Base-by-base conservation (phyloP, 2,329 filamentous ascomycete genomes). In the Penicillium glabrum region DNA sequence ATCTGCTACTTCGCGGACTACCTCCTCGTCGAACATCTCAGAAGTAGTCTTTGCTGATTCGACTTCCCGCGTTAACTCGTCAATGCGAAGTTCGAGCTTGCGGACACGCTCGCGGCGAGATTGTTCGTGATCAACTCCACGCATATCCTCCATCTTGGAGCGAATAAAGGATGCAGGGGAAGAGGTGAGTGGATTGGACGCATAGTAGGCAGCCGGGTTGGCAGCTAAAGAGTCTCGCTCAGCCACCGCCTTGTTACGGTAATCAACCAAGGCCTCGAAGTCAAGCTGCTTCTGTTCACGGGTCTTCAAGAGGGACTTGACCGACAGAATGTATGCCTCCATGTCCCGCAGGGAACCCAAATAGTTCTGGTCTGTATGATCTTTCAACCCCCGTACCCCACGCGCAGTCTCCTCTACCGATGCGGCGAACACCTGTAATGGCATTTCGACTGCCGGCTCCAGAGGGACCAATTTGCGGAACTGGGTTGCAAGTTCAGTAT, bases 241-340 rank as follows among this genome's bases (percentile, higher is more conserved):
- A 3, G 86, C 79, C 3, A 91, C 91, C 1, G 91, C 91, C 73
- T 96, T 96, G 77, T 90, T 90, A 53, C 97, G 89, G 75, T 98
- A 98, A 72, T 98, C 93, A 27, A 92, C 96, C 33, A 99, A 83
- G 63, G 91, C 93, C 77, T 99, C 95, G 69, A 93, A 96, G 78
- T 99, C 95, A 56, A 99, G 88, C 74, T 99, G 95, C 73, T 99
- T 99, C 78, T 96, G 92, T 78, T 99, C 95, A 35, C 95, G 88
- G 1, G 91, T 91, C 74, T 96, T 96, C 61, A 99, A 86, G 5
- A 99, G 86, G 24, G 86, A 83, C 75, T 96, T 96, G 46, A 98
- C 80, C 0, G 92, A 89, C n/a, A 85, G 79, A 63, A 92, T 93
- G 76, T 98, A 99, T 26, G 92, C 89, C 67, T 96, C 90, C 93